Base-by-base conservation (phyloP, 1,139 yeast genomes). In the Hyphopichia wangnamkhiaoensis region DNA sequence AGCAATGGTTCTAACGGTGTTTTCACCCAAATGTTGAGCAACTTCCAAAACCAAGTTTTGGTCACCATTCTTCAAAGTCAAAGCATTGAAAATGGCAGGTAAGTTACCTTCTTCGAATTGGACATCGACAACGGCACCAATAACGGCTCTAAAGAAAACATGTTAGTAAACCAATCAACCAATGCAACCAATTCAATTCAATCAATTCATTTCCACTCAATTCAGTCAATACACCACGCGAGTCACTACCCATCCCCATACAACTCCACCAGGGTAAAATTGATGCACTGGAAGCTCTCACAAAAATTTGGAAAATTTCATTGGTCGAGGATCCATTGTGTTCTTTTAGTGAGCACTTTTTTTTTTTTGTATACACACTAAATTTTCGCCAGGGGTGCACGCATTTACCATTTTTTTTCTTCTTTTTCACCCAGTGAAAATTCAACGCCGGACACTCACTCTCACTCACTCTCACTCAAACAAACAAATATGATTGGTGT, bases 51-150 rank as follows among this genome's bases (percentile, higher is more conserved):
- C 93, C 67, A 93, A 84, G 61, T 75, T 75, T 60, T 76, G 72
- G 59, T 83, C 86, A 63, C 77, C 77, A 52, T 72, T 71, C 69
- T 84, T 79, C 67, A 93, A 82, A 71, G 88, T 91, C 67, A 93
- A 82, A 59, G 98, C 98, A 74, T 93, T 93, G 68, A 90, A 82
- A 79, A 93, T 93, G 57, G 95, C 95, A 65, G 98, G 98, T 62
- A 93, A 81, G 77, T 85, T 84, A 68, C 94, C 96, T 74, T 90
- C 96, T 68, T 89, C 96, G 81, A 93, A 93, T 73, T 91, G 96
- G 64, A 93, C 98, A 74, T 93, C 97, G 75, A 91, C 98, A 75
- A 91, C 95, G 80, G 98, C 98, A 90, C 98, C 98, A 74, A 91
- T 91, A 68, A 91, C 97, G 65, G 97, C 94, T 82, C 96, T 85